phyloP scores from a whole-genome alignment of 495 filamentous ascomycete species.

The Daldinia grandis region DNA sequence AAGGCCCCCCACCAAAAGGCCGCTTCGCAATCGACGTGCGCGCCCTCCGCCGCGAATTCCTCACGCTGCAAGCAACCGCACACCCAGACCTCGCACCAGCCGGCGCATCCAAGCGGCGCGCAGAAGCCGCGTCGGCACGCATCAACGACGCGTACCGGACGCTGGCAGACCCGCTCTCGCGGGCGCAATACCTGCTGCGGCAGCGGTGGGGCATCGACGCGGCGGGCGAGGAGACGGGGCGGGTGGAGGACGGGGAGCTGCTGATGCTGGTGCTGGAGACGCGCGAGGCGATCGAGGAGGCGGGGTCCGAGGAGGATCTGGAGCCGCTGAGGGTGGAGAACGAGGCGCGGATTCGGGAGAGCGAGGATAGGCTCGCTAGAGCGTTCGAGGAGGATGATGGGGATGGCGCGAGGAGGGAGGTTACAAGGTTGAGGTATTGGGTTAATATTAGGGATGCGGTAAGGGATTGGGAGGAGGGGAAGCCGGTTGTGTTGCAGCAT shows the following conservation, averaged over 20 bases:
- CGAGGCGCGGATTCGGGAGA: conserved; percentile 67
- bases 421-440: conserved; percentile 88
- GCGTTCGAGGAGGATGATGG: conserved; percentile 74
- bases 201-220: conserved; percentile 75
- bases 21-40: conserved; percentile 76
- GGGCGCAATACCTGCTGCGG: conserved; percentile 84
- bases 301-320: conserved; percentile 69
- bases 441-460: conserved; percentile 83
- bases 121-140: conserved; percentile 74
- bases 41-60: conserved; percentile 81
- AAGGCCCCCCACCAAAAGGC: conserved; percentile 78
- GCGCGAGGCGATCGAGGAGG: conserved; percentile 84
- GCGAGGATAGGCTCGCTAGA: conserved; percentile 65
- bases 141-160: conserved; percentile 93
- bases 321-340: conserved; percentile 69
- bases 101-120: conserved; percentile 52
- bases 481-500: conserved; percentile 71
- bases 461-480: conserved; percentile 82
- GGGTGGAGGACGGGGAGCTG: conserved; percentile 74
- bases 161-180: conserved; percentile 73
- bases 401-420: conserved; percentile 71
- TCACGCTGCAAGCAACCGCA: conserved; percentile 76
- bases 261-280: conserved; percentile 89
- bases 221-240: conserved; percentile 75
- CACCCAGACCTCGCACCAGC: conserved; percentile 74